Conservation (phyloP, 2,329 filamentous ascomycete genomes). For the Penicillium oxalicum region DNA sequence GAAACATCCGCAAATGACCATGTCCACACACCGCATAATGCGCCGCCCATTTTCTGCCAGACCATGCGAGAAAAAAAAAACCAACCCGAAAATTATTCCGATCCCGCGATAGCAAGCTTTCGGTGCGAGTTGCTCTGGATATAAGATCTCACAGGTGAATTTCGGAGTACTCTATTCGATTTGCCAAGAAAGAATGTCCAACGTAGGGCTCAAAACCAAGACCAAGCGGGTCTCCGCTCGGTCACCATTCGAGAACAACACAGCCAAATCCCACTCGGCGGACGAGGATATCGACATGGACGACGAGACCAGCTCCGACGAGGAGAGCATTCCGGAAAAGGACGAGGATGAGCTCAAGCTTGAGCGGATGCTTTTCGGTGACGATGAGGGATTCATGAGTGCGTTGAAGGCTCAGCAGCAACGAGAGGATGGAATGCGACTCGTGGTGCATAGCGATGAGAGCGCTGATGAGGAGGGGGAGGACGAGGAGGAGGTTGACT, state of each 20-base stretch:
- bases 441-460: slow-evolving; percentile 28
- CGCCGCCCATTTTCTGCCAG: neutral
- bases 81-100: neutral
- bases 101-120: too few species aligned
- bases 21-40: too few species aligned
- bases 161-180: neutral
- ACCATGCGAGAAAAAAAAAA: neutral
- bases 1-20: too few species aligned
- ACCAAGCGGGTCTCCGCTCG: slow-evolving; percentile 20
- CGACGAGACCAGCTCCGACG: slow-evolving; percentile 20
- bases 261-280: slow-evolving; percentile 12
- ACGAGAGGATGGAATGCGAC: slow-evolving; percentile 36
- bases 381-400: slow-evolving; percentile 72
- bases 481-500: slow-evolving; percentile 45
- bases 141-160: too few species aligned
- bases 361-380: slow-evolving; percentile 82
- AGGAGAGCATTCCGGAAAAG: slow-evolving; percentile 52
- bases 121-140: too few species aligned
- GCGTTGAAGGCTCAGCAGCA: slow-evolving; percentile 58
- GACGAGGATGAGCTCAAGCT: slow-evolving; percentile 80
- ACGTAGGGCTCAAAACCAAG: slow-evolving; percentile 27
- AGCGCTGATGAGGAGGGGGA: slow-evolving; percentile 36
- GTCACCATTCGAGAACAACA: slow-evolving; percentile 21
- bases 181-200: slow-evolving; percentile 21
- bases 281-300: slow-evolving; percentile 24